These are phyloP conservation scores for Helianthus tuberosus DNA, from an alignment of 129 eudicot genomes.

Conservation along the genomic window DNA sequence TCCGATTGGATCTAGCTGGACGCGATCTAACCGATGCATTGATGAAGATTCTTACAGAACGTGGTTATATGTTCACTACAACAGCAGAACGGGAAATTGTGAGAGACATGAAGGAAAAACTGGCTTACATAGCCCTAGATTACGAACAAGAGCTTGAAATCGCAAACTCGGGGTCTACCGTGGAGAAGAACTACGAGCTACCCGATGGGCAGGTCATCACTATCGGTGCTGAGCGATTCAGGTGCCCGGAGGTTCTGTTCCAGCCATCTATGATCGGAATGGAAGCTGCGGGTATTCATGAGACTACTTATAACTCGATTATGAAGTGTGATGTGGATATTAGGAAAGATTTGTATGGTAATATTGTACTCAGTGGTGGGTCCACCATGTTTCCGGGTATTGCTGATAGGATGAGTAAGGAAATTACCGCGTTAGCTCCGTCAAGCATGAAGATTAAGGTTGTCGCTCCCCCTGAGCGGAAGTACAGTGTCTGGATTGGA, in stretches of 20 bases:
- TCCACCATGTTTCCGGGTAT: slow-evolving; percentile 78
- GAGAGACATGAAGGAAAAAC: slow-evolving; percentile 67
- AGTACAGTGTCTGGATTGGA: slow-evolving; percentile 82
- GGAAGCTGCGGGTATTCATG: slow-evolving; percentile 85
- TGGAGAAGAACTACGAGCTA: slow-evolving; percentile 56
- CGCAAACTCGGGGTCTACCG: slow-evolving; percentile 49
- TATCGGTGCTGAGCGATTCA: slow-evolving; percentile 61
- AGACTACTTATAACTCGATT: slow-evolving; percentile 72
- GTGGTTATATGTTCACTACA: slow-evolving; percentile 60
- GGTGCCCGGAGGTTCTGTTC: slow-evolving; percentile 64
- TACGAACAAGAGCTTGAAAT: slow-evolving; percentile 60
- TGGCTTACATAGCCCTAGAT: slow-evolving; percentile 63
- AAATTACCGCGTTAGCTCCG: slow-evolving; percentile 73
- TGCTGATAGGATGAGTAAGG: slow-evolving; percentile 89
- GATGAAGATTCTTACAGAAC: slow-evolving; percentile 56
- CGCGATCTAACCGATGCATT: slow-evolving; percentile 59
- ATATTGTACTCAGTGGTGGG: slow-evolving; percentile 77
- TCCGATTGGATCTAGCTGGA: slow-evolving; percentile 56
- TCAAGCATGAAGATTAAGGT: slow-evolving; percentile 85
- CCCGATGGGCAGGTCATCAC: slow-evolving; percentile 75
- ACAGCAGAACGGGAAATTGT: slow-evolving; percentile 69
- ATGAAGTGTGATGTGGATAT: slow-evolving; percentile 83
- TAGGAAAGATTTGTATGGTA: slow-evolving; percentile 69
- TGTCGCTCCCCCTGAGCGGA: slow-evolving; percentile 78
- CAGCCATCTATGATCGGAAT: slow-evolving; percentile 71